Percentiles rank a stretch among this genome's conserved stretches.
phyloP scores from a whole-genome alignment of 352 stramenopile species.

The Pythium sp. region DNA sequence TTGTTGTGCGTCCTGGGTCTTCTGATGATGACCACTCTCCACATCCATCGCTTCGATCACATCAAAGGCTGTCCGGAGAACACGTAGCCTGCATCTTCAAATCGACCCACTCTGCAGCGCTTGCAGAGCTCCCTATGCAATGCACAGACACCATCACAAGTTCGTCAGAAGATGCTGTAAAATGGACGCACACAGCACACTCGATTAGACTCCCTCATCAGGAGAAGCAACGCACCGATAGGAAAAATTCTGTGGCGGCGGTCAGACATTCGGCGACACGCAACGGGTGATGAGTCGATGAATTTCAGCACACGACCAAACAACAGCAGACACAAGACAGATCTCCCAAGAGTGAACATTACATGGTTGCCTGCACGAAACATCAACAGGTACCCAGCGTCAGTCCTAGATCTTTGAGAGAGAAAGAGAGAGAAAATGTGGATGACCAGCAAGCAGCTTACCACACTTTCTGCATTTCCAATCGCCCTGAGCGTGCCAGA shows the following conservation, averaged over 20 bases:
- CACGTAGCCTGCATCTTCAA: constrained; percentile 59
- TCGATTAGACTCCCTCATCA: background rate
- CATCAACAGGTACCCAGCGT: background rate
- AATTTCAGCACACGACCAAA: background rate
- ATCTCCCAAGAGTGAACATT: constrained; percentile 15
- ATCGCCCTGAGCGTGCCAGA: constrained; percentile 45
- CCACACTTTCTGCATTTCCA: constrained; percentile 79
- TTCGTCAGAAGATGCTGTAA: background rate
- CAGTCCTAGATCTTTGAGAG: constrained; percentile 2
- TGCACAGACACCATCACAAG: background rate
- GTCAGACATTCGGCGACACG: background rate
- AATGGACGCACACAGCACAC: background rate
- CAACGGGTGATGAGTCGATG: constrained; percentile 1
- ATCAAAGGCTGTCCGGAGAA: constrained; percentile 25
- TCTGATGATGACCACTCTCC: background rate
- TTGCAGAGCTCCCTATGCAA: constrained; percentile 51
- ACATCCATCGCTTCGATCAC: background rate
- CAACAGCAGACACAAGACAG: constrained; percentile 4
- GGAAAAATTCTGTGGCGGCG: constrained; percentile 53
- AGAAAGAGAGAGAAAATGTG: background rate
- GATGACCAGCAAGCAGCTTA: constrained; percentile 17
- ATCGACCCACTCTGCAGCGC: constrained; percentile 52
- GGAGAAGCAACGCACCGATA: constrained; percentile 35
- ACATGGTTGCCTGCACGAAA: constrained; percentile 49
- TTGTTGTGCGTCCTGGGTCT: background rate